Conservation (phyloP, 805 yeast genomes). For the Starmerella kuoi region DNA sequence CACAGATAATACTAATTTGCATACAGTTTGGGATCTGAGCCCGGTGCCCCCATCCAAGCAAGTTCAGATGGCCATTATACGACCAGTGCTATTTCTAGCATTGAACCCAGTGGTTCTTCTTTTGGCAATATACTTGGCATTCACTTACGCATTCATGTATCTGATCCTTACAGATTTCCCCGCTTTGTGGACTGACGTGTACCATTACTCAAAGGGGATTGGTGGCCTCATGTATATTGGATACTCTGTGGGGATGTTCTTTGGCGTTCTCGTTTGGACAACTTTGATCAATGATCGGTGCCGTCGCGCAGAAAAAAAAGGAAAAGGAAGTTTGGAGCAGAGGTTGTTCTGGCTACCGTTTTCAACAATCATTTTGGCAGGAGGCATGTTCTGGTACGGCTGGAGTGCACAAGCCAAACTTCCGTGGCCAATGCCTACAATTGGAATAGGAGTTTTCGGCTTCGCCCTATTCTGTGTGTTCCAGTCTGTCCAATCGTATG, state of each 20-base stretch:
- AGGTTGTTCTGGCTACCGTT: slow-evolving; percentile 42
- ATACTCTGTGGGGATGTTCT: slow-evolving; percentile 41
- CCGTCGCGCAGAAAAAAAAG: slow-evolving; percentile 23
- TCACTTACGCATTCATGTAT: slow-evolving; percentile 55
- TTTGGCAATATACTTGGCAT: slow-evolving; percentile 51
- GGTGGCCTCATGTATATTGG: slow-evolving; percentile 50
- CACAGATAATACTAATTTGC: slow-evolving; percentile 45
- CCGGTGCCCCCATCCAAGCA: slow-evolving; percentile 19
- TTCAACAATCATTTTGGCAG: slow-evolving; percentile 42
- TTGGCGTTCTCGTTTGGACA: slow-evolving; percentile 43
- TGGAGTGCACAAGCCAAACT: slow-evolving; percentile 51
- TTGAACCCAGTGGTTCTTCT: slow-evolving; percentile 55
- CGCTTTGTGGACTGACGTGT: slow-evolving; percentile 35
- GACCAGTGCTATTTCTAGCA: slow-evolving; percentile 43
- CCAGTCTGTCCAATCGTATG: slow-evolving; percentile 53
- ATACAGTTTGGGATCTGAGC: slow-evolving; percentile 43
- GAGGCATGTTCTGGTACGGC: slow-evolving; percentile 57
- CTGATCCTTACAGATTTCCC: slow-evolving; percentile 52
- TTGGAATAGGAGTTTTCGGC: slow-evolving; percentile 51
- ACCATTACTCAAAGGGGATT: slow-evolving; percentile 38
- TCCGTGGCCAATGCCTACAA: slow-evolving; percentile 51
- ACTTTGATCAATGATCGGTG: slow-evolving; percentile 33
- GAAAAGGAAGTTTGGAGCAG: slow-evolving; percentile 50
- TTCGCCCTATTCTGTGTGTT: slow-evolving; percentile 51
- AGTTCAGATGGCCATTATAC: slow-evolving; percentile 36